Percentiles rank a stretch among this genome's conserved stretches.
These are phyloP conservation scores for Papiliotrema flavescens DNA, from an alignment of 1,284 basidiomycete species.

Conservation along the genomic window DNA sequence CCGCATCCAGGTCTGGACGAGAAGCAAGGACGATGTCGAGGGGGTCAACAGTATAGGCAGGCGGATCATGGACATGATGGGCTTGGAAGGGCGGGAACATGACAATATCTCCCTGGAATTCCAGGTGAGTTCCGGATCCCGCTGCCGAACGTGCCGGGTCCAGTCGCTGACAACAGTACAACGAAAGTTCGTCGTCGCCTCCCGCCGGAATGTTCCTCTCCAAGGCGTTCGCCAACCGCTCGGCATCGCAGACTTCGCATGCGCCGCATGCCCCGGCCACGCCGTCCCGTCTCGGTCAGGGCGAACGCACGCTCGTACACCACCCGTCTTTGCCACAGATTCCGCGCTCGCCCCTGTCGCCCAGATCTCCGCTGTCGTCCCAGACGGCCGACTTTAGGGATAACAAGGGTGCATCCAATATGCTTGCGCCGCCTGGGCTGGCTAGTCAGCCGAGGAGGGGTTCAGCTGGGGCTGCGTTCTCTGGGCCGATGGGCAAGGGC, in stretches of 20 bases:
- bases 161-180: conserved; percentile 16
- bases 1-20: conserved; percentile 83
- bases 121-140: conserved; percentile 56
- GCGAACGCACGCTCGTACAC: neutral
- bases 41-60: conserved; percentile 71
- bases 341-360: neutral
- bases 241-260: neutral
- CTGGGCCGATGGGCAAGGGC: conserved; percentile 25
- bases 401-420: neutral
- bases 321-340: conserved; percentile 3
- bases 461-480: conserved; percentile 17
- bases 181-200: conserved; percentile 20
- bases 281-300: conserved; percentile 10
- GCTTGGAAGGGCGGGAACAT: conserved; percentile 55
- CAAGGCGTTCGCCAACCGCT: conserved; percentile 18
- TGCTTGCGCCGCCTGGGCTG: neutral
- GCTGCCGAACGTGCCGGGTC: too few relatives aligned
- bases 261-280: conserved; percentile 10
- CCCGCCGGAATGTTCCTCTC: conserved; percentile 23
- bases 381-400: neutral
- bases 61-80: conserved; percentile 70
- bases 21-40: conserved; percentile 76
- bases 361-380: neutral
- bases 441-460: neutral
- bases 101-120: conserved; percentile 81